Conservation (phyloP, 345 rosid genomes). For the Salix arbutifolia region DNA sequence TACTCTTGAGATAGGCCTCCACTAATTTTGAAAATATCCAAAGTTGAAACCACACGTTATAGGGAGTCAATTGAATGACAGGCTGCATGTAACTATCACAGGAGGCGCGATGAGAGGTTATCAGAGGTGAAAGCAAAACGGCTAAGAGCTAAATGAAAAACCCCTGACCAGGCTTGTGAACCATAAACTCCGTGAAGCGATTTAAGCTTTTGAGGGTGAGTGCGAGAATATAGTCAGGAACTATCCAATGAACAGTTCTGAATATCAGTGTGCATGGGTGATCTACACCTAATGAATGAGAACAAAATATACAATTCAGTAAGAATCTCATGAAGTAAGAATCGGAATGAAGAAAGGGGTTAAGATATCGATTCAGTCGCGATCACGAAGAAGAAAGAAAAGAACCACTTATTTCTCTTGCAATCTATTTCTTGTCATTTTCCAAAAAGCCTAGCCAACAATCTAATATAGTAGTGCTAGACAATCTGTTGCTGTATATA, state of each 20-base stretch:
- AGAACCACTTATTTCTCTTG: too few species aligned
- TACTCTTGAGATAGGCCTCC: constrained; percentile 27
- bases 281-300: constrained; percentile 11
- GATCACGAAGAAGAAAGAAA: too few species aligned
- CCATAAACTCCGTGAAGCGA: constrained; percentile 34
- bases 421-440: too few species aligned
- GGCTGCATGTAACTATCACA: not conserved
- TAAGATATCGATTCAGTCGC: too few species aligned
- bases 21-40: constrained; percentile 21
- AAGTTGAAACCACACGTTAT: constrained; percentile 15
- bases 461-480: too few species aligned
- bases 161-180: constrained; percentile 49
- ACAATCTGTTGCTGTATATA: too few species aligned
- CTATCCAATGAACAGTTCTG: constrained; percentile 29
- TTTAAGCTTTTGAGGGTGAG: constrained; percentile 13
- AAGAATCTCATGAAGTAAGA: not conserved
- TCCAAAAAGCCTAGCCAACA: too few species aligned
- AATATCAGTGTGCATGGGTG: constrained; percentile 33
- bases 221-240: constrained; percentile 23
- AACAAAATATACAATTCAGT: not conserved
- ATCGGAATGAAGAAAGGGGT: too few species aligned
- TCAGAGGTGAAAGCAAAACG: constrained; percentile 31
- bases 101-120: constrained; percentile 1
- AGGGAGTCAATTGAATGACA: not conserved
- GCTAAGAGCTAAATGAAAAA: constrained; percentile 26